Conservation (phyloP, 306 rosid species). For the Quercus mongolica region DNA sequence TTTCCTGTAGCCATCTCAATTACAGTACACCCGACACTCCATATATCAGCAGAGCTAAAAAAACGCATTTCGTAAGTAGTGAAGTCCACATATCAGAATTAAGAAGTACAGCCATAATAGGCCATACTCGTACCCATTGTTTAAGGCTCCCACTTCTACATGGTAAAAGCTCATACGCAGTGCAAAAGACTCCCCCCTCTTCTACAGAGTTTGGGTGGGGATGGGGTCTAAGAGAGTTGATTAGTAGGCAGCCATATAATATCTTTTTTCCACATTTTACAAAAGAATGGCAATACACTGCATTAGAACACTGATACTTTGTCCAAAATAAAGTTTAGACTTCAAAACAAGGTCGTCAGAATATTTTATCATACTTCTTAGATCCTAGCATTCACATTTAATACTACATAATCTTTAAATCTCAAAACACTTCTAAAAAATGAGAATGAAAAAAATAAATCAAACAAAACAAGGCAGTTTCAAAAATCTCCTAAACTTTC, state of each 20-base stretch:
- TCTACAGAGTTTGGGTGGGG: no score
- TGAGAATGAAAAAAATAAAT: not conserved
- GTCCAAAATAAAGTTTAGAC: not conserved
- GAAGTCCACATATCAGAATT: constrained; percentile 22
- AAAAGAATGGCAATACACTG: not conserved
- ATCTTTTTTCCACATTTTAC: not conserved
- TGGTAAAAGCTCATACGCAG: no score
- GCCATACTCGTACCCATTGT: no score
- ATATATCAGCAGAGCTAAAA: constrained; percentile 89
- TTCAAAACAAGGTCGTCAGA: not conserved
- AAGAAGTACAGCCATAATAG: not conserved
- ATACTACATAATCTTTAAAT: not conserved
- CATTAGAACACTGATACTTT: not conserved
- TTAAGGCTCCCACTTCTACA: no score
- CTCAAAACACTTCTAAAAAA: not conserved
- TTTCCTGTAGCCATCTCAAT: constrained; percentile 98
- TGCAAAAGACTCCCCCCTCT: no score
- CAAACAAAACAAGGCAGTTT: not conserved
- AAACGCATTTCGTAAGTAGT: constrained; percentile 16
- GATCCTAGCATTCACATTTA: not conserved
- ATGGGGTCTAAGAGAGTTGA: no score
- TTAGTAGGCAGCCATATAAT: no score
- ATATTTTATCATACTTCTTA: not conserved
- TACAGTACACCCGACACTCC: constrained; percentile 97
- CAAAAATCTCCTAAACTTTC: not conserved